Evolutionary conservation across 257 asterid species (phyloP), one percentile per base, ranked within the genome.

Genomic region (Buddleja alternifolia): DNA sequence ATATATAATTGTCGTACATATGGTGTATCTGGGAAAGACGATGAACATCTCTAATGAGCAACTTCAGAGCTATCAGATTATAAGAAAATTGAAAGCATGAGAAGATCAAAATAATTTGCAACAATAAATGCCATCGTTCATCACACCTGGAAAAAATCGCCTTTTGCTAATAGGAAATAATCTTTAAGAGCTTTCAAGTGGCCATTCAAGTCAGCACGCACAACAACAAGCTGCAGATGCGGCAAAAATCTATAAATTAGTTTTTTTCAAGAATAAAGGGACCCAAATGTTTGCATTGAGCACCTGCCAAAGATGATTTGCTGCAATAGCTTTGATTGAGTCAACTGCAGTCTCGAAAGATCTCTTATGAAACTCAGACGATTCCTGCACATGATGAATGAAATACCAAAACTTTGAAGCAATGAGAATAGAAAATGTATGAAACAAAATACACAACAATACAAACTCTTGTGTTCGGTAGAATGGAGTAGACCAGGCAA

Each of bases 281-380:
- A 34, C 16, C 46, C 16, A 75, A 73, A 29, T 46, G 45, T 64
- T 78, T 55, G 61, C 73, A 73, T 48, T 61, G 55, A 60, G 55
- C 63, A 90, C 97, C 99, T 94, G 97, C 98, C 99, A 91, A 80
- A 94, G 99, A 83, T 86, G 97, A 84, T 86, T 88, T 15, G 98
- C 99, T 53, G 99, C 97, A 82, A 94, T 90, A n/a, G 89, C 81
- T 76, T 86, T 90, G 41, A 92, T 92, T 61, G 96, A 81, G 84
- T 85, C 88, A 59, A 94, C 75, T 0, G 90, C 88, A 63, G 80
- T 86, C 80, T 94, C 98, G 80, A 91, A 94, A 51, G 95, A 89
- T 85, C 98, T 83, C 83, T 85, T 91, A 70, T 88, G 97, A 79
- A 91, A 94, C 80, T 94, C 99, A 23, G 98, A 87, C 0, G 93